Conservation (phyloP, 176 grass and related monocot genomes). For the Phoenix roebelenii region DNA sequence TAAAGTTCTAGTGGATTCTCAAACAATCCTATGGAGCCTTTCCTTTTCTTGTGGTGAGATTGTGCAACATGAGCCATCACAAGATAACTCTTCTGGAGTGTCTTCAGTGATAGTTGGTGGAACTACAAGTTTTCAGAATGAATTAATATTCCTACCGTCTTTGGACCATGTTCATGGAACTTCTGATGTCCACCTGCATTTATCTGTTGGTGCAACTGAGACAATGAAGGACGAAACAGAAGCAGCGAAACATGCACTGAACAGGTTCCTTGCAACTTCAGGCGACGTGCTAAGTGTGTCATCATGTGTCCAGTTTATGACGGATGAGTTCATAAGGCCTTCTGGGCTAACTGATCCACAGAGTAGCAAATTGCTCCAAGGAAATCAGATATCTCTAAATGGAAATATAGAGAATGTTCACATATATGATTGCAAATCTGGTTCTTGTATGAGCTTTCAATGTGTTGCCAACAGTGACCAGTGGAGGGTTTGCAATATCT, state of each 20-base stretch:
- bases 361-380: conserved; percentile 29
- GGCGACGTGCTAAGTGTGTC: conserved; percentile 54
- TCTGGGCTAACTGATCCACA: conserved; percentile 30
- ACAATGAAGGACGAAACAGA: conserved; percentile 10
- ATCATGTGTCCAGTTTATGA: conserved; percentile 58
- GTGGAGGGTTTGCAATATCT: conserved; percentile 28
- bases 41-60: conserved; percentile 36
- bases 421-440: conserved; percentile 31
- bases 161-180: conserved; percentile 26
- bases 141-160: conserved; percentile 34
- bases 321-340: conserved; percentile 16
- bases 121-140: conserved; percentile 15
- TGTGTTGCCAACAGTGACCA: conserved; percentile 18
- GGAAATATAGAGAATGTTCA: conserved; percentile 67
- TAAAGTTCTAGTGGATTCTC: conserved; percentile 37
- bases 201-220: conserved; percentile 23
- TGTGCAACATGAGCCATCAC: conserved; percentile 5
- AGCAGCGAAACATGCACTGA: conserved; percentile 14
- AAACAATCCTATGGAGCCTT: conserved; percentile 44
- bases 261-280: conserved; percentile 24
- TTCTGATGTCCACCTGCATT: conserved; percentile 46
- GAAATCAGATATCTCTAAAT: conserved; percentile 57
- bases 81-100: conserved; percentile 24
- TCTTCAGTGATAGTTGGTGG: conserved; percentile 19
- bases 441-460: neutral